phyloP scores from a whole-genome alignment of 1,139 yeast species.

The Magnusiomyces ingens region DNA sequence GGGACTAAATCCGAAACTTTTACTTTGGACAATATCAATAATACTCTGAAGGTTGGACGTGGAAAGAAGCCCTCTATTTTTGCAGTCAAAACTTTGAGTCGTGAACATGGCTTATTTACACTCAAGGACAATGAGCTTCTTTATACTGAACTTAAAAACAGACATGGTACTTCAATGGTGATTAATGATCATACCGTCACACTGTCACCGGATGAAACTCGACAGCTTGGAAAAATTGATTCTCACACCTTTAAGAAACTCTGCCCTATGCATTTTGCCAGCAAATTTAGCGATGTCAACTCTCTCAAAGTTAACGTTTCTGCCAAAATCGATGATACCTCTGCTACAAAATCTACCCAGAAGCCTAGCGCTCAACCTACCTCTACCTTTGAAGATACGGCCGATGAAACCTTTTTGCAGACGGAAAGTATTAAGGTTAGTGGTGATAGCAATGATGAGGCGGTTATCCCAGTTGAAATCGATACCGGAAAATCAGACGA shows the following conservation, averaged over 20 bases:
- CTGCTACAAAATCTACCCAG: not conserved
- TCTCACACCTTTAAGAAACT: not conserved
- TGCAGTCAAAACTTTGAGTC: slow-evolving; percentile 19
- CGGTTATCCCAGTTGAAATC: not conserved
- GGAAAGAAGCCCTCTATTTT: slow-evolving; percentile 10
- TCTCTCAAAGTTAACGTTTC: slow-evolving; percentile 3
- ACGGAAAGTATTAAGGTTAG: not conserved
- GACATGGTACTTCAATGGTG: slow-evolving; percentile 17
- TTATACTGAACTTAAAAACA: slow-evolving; percentile 18
- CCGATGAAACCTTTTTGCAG: not conserved
- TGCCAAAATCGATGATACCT: not conserved
- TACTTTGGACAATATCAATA: no score
- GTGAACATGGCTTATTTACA: slow-evolving; percentile 20
- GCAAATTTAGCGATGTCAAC: not conserved
- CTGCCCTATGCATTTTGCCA: slow-evolving; percentile 7
- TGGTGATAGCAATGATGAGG: not conserved
- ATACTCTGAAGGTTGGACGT: no score
- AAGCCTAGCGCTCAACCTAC: not conserved
- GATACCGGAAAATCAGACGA: not conserved
- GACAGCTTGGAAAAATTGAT: not conserved
- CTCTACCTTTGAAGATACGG: not conserved
- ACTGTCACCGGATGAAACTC: not conserved
- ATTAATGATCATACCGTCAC: not conserved
- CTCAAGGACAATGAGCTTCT: slow-evolving; percentile 13
- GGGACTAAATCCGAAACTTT: no score